These are phyloP conservation scores for Cicer judaicum DNA, from an alignment of 306 rosid genomes.

Conservation along the genomic window DNA sequence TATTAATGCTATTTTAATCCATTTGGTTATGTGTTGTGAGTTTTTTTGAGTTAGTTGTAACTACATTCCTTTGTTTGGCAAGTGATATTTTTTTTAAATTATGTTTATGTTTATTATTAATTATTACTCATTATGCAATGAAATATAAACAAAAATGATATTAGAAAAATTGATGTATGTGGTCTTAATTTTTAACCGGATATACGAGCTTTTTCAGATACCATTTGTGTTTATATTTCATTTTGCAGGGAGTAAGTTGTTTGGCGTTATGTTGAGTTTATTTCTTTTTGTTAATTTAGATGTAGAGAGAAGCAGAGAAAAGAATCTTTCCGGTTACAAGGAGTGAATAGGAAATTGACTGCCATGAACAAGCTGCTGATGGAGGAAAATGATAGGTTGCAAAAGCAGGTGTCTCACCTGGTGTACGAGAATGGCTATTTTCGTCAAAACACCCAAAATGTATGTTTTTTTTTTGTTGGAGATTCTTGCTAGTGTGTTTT, in stretches of 20 bases:
- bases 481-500: neutral
- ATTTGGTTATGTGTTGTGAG: neutral
- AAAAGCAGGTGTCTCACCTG: slow-evolving; percentile 95
- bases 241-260: neutral
- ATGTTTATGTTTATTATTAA: neutral
- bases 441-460: slow-evolving; percentile 89
- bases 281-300: slow-evolving; percentile 51
- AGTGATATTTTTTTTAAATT: neutral
- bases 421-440: slow-evolving; percentile 96
- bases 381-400: slow-evolving; percentile 99
- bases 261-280: neutral
- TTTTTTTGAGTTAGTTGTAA: neutral
- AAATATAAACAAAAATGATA: no score
- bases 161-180: no score
- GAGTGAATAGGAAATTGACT: slow-evolving; percentile 89
- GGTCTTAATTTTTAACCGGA: no score
- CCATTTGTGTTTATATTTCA: no score
- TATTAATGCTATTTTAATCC: neutral
- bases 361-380: slow-evolving; percentile 97
- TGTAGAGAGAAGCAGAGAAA: slow-evolving; percentile 98
- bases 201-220: no score
- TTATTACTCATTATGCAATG: neutral
- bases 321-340: slow-evolving; percentile 86
- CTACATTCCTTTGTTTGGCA: neutral
- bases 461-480: slow-evolving; percentile 41